phyloP scores from a whole-genome alignment of 2,329 filamentous ascomycete species.

The Aspergillus latus region DNA sequence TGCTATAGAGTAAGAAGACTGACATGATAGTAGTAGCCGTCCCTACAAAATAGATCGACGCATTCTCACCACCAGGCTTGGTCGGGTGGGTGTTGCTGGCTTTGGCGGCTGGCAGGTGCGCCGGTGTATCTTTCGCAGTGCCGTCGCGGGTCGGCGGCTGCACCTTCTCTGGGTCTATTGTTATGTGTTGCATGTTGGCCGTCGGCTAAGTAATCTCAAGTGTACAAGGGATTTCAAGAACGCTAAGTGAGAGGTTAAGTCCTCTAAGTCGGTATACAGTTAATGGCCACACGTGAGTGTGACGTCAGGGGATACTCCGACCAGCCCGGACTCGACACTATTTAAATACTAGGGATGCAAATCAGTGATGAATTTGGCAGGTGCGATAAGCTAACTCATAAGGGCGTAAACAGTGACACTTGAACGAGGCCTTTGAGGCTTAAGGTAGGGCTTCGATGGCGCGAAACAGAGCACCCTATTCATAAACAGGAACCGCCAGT shows the following conservation, averaged over 20 bases:
- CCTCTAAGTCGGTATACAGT: background rate
- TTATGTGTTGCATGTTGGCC: background rate
- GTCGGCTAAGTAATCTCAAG: no score
- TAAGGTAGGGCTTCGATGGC: no score
- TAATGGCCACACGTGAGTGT: background rate
- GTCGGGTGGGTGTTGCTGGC: constrained; percentile 47
- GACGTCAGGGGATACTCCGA: background rate
- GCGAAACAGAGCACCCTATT: no score
- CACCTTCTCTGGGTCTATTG: constrained; percentile 38
- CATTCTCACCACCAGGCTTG: constrained; percentile 33
- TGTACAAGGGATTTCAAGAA: no score
- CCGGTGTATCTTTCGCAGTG: constrained; percentile 27
- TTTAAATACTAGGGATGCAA: no score
- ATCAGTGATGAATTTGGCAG: no score
- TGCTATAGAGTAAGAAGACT: background rate
- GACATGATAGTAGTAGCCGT: constrained; percentile 42
- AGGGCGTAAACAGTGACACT: no score
- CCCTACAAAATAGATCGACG: constrained; percentile 41
- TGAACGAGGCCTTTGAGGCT: no score
- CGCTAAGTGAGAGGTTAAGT: background rate
- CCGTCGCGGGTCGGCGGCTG: constrained; percentile 44
- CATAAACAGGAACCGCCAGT: no score
- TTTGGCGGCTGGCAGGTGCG: constrained; percentile 45
- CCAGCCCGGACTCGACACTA: no score
- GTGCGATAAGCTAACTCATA: no score